Evolutionary conservation across 192 early-diverging fungal species (phyloP), one percentile per base, ranked within the genome.

Genomic region (Lunasporangiospora selenospora): DNA sequence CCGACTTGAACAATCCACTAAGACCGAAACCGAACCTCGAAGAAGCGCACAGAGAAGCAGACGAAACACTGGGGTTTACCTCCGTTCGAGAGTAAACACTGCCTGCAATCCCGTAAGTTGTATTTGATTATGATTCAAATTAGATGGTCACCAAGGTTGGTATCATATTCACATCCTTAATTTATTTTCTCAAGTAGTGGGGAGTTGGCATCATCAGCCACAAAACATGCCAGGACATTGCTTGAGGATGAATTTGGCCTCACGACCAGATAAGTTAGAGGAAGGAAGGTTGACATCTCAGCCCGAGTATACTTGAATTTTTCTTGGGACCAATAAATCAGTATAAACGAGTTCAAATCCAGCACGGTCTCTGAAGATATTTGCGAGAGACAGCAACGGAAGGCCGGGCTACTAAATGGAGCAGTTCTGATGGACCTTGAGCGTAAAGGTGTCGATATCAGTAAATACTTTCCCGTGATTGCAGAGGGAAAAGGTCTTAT

Each of bases 351-450:
- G 52, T 54, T 54, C n/a, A n/a, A 54, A 21, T 34, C 36, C 9
- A 24, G 5, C 2, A 40, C 3, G 3, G 52, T 23, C 4, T 36
- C 52, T 3, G 38, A 54, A 12, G 52, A n/a, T 13, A 1, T 38
- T 19, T 54, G 52, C 27, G 18, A 40, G 27, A 34, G 40, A 12
- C 52, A 54, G 38, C 52, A 54, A 27, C 1, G 52, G 40, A 54
- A 54, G 37, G 15, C 52, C 2, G 52, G 38, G 19, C 33, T 34
- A 9, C 33, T 54, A 21, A 54, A 54, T 40, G 36, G 34, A 4
- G 52, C 52, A 3, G 40, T 54, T 13, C 37, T 54, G 18, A 36
- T 58, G 56, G 43, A 58, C 2, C 30, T 54, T 9, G 52, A 54
- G 52, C 12, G 21, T 40, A 36, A 27, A 38, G 52, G 52, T 26